Evolutionary conservation across 257 asterid genomes (phyloP), one percentile per base, ranked within the genome.

Genomic region (Plantago major): DNA sequence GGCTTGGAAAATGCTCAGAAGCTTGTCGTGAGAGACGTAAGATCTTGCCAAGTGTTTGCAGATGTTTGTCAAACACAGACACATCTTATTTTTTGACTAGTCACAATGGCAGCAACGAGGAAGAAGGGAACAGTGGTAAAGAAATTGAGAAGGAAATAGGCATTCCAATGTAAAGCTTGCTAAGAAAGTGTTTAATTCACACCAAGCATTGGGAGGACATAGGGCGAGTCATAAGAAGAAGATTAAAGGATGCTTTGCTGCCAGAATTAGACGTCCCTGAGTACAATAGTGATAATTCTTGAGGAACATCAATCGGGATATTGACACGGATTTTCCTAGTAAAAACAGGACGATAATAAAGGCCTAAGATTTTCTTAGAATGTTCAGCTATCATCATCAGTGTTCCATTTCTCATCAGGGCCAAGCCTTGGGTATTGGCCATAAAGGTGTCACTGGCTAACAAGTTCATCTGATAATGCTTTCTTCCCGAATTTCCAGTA

Each of bases 141-240:
- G 79, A 82, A 17, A 65, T 56, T 51, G 75, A 73, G 12, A 86
- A 79, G 53, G 81, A 81, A 4, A 46, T 65, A 3, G n/a, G 37
- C 37, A 65, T 90, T 87, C 44, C 95, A 86, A 58, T 91, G 97
- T 76, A 91, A 81, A 70, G 86, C 84, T 19, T 91, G 98, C n/a
- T 18, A 84, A 81, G 74, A 88, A 88, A 68, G 67, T 79, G 10
- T n/a, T n/a, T n/a, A n/a, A n/a, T n/a, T n/a, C n/a, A n/a, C n/a
- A n/a, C n/a, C n/a, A n/a, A n/a, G n/a, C 86, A 88, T 67, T 84
- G 26, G 97, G 95, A 4, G 98, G 98, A 3, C 98, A 91, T 14
- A 78, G 98, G 60, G 98, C 98, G 4, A 91, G 97, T 55, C 98
- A 91, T 62, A n/a, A n/a, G n/a, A 91, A 88, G 80, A 91, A 88